Percentiles rank a stretch among this genome's conserved stretches.
Evolutionary conservation across 2,329 filamentous ascomycete species (phyloP).

Genomic region (Epichloe coenophiala): DNA sequence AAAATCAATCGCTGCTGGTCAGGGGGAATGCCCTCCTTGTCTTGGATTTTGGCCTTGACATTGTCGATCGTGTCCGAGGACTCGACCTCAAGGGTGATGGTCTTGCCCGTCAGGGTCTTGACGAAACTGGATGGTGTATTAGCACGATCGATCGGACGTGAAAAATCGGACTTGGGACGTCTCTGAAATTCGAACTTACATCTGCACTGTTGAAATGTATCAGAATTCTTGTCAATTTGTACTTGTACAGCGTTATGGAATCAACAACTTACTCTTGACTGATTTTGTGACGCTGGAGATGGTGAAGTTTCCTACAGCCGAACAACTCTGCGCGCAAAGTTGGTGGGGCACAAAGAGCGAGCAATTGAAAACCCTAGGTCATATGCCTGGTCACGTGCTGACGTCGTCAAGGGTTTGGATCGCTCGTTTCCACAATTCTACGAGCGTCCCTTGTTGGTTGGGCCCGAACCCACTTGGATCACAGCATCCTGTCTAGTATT

Average conservation of each 20-base stretch:
- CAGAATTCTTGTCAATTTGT: constrained; percentile 24
- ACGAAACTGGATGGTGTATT: constrained; percentile 62
- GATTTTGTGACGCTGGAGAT: constrained; percentile 35
- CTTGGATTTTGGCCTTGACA: constrained; percentile 99
- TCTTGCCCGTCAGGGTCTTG: constrained; percentile 99
- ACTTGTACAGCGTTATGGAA: background rate
- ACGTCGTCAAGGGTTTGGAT: no score
- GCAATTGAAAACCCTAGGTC: constrained; percentile 23
- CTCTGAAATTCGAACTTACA: constrained; percentile 45
- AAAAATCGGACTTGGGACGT: background rate
- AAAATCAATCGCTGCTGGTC: constrained; percentile 99
- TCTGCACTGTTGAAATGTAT: constrained; percentile 60
- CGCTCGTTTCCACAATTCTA: no score
- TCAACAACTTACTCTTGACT: constrained; percentile 43
- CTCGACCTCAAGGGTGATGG: constrained; percentile 99
- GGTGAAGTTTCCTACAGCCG: constrained; percentile 21
- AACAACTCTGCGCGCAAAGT: constrained; percentile 27
- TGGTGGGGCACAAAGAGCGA: constrained; percentile 27
- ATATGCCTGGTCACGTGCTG: constrained; percentile 17
- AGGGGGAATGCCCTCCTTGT: constrained; percentile 95
- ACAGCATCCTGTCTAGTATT: no score
- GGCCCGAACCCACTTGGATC: no score
- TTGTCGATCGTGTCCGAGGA: constrained; percentile 99
- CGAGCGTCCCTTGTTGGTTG: no score
- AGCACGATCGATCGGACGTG: constrained; percentile 12